A percentile compares a stretch with the other conserved stretches of the same genome.
Conservation (phyloP, 768 basidiomycete genomes). For the Suillus bovinus region DNA sequence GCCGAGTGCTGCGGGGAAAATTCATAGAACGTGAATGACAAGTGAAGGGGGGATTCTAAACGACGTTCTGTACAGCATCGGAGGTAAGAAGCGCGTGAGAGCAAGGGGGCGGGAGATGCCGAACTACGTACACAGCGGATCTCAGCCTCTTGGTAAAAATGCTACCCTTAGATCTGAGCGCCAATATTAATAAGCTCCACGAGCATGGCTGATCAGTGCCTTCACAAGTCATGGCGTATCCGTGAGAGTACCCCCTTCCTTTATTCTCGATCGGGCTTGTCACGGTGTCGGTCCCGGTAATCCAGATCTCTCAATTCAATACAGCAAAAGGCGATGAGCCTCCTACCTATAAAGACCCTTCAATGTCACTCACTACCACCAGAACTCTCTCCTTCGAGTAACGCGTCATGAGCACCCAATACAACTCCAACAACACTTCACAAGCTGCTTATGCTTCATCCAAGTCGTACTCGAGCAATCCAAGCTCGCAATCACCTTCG, state of each 20-base stretch:
- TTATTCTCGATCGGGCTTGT: slow-evolving; percentile 22
- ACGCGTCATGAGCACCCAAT: slow-evolving; percentile 29
- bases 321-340: slow-evolving; percentile 29
- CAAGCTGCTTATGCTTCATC: slow-evolving; percentile 19
- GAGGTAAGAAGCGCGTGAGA: not conserved
- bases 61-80: slow-evolving; percentile 8
- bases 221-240: slow-evolving; percentile 15
- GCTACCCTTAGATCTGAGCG: slow-evolving; percentile 7
- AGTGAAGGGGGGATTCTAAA: too few species aligned
- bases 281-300: slow-evolving; percentile 30
- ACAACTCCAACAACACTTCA: slow-evolving; percentile 18
- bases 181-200: slow-evolving; percentile 10
- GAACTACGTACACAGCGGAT: slow-evolving; percentile 16
- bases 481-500: slow-evolving; percentile 22
- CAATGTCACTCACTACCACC: not conserved
- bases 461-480: slow-evolving; percentile 21
- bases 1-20: not conserved
- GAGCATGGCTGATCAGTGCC: slow-evolving; percentile 13
- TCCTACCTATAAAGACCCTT: slow-evolving; percentile 28
- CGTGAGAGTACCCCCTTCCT: slow-evolving; percentile 21
- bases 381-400: slow-evolving; percentile 6
- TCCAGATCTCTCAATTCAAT: slow-evolving; percentile 17
- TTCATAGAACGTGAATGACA: not conserved
- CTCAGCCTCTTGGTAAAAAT: slow-evolving; percentile 8
- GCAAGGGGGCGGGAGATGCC: slow-evolving; percentile 10